Conservation (phyloP, 805 yeast species). For the Metschnikowia anglica region DNA sequence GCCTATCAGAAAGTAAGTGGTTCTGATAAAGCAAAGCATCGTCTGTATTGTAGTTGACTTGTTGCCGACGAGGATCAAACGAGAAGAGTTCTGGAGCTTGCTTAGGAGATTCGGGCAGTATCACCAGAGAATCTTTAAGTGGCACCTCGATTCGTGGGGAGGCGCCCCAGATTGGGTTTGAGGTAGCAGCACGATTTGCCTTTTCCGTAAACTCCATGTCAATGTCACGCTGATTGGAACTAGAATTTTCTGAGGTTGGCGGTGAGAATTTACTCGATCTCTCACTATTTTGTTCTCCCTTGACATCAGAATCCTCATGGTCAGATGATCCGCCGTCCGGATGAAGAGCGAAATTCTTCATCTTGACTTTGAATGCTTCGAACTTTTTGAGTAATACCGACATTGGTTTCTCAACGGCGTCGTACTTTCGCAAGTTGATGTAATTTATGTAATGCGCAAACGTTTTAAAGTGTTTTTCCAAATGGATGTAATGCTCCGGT, state of each 20-base stretch:
- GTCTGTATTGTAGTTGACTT: not conserved
- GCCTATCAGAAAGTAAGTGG: not conserved
- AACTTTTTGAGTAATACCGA: slow-evolving; percentile 12
- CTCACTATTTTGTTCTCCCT: slow-evolving; percentile 4
- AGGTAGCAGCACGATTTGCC: not conserved
- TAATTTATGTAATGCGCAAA: slow-evolving; percentile 17
- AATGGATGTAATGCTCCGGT: slow-evolving; percentile 20
- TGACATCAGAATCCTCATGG: not conserved
- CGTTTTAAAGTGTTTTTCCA: slow-evolving; percentile 18
- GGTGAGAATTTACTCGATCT: slow-evolving; percentile 4
- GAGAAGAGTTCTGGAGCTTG: not conserved
- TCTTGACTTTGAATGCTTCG: slow-evolving; percentile 10
- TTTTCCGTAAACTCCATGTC: not conserved
- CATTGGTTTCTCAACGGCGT: slow-evolving; percentile 18
- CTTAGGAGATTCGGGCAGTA: too few relatives aligned
- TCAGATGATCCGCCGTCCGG: not conserved
- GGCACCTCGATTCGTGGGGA: not conserved
- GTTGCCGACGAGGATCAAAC: slow-evolving; percentile 9
- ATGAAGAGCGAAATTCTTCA: slow-evolving; percentile 1
- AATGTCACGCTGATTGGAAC: not conserved
- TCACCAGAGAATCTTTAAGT: not conserved
- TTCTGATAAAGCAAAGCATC: not conserved
- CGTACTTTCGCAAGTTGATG: slow-evolving; percentile 20
- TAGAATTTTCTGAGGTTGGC: slow-evolving; percentile 3
- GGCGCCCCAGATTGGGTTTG: not conserved